phyloP scores from a whole-genome alignment of 495 filamentous ascomycete genomes.

The Lasiosphaeria hispida region DNA sequence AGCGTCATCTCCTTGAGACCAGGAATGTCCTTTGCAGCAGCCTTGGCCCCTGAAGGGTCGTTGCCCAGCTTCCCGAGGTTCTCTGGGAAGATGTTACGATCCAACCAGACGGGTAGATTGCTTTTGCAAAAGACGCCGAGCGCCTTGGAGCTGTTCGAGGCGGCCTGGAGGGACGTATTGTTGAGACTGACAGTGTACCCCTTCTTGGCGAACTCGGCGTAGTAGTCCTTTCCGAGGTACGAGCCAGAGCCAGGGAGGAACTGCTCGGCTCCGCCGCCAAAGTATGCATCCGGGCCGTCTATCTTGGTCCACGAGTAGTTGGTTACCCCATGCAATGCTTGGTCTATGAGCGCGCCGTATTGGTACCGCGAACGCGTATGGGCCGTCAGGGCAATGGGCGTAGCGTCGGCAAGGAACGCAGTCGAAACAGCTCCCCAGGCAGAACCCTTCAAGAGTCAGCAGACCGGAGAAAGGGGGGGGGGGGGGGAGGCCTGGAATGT shows the following conservation, averaged over 20 bases:
- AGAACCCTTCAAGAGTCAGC: conserved; percentile 31
- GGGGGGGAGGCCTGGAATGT: conserved; percentile 15
- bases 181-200: conserved; percentile 64
- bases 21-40: conserved; percentile 62
- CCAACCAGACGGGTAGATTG: conserved; percentile 69
- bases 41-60: conserved; percentile 56
- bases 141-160: conserved; percentile 52
- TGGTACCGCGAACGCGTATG: conserved; percentile 62
- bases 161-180: conserved; percentile 58
- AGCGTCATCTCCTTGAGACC: conserved; percentile 79
- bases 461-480: background rate
- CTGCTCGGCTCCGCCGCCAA: conserved; percentile 71
- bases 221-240: conserved; percentile 62
- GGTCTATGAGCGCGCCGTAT: conserved; percentile 63
- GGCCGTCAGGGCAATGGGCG: conserved; percentile 63
- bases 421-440: conserved; percentile 59
- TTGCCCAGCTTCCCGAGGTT: conserved; percentile 60
- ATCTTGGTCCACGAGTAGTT: conserved; percentile 69
- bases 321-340: conserved; percentile 54
- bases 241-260: conserved; percentile 58
- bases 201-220: conserved; percentile 60
- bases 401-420: conserved; percentile 70
- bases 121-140: conserved; percentile 67
- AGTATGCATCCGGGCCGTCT: conserved; percentile 67
- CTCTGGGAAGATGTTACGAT: conserved; percentile 65